Conservation (phyloP, 768 basidiomycete genomes). For the Baorangia bicolor region DNA sequence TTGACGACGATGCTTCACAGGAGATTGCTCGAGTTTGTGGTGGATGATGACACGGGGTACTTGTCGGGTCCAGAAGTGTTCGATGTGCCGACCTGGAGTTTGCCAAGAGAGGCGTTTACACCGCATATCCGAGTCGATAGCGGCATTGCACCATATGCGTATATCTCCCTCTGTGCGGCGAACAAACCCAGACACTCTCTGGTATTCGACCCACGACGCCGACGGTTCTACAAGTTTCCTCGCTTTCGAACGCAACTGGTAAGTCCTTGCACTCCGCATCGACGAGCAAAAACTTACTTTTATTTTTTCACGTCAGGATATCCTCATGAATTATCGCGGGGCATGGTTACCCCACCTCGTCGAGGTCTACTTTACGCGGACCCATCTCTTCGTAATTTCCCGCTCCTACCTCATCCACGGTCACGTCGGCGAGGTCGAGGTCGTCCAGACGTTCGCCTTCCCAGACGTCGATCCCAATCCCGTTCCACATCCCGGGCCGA, state of each 20-base stretch:
- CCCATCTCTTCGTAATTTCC: constrained; percentile 17
- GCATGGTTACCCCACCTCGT: constrained; percentile 22
- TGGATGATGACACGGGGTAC: constrained; percentile 16
- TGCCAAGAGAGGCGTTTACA: constrained; percentile 13
- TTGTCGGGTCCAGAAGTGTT: constrained; percentile 10
- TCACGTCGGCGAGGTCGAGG: constrained; percentile 6
- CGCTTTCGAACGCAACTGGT: constrained; percentile 17
- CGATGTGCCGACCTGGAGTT: constrained; percentile 13
- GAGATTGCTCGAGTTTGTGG: constrained; percentile 19
- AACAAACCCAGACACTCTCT: constrained; percentile 13
- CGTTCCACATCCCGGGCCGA: background rate
- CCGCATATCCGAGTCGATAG: constrained; percentile 9
- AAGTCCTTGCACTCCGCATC: background rate
- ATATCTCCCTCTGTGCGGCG: constrained; percentile 11
- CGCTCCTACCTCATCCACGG: constrained; percentile 14
- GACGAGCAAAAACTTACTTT: background rate
- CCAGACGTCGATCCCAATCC: constrained; percentile 7
- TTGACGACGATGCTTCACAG: background rate
- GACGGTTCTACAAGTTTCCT: constrained; percentile 24
- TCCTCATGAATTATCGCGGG: constrained; percentile 16
- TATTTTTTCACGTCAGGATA: background rate
- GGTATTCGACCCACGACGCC: constrained; percentile 12
- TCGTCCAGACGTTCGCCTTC: constrained; percentile 22
- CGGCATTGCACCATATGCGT: constrained; percentile 14
- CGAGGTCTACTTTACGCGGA: constrained; percentile 14